phyloP scores from a whole-genome alignment of 2,329 filamentous ascomycete species.

The Hypoxylon sp. region DNA sequence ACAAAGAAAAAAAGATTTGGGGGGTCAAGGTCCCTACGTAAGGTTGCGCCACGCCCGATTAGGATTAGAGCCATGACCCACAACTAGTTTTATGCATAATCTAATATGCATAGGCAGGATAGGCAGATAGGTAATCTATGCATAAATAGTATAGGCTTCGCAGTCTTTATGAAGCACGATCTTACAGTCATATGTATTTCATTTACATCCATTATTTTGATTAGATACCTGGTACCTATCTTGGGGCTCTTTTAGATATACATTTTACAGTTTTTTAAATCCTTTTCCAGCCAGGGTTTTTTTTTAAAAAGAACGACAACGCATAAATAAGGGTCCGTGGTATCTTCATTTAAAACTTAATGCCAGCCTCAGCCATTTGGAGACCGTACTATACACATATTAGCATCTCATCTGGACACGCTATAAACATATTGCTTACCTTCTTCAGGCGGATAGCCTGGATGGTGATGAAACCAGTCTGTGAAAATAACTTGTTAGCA shows the following conservation, averaged over 20 bases:
- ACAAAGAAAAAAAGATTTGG: neutral
- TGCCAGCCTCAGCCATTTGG: slow-evolving; percentile 1
- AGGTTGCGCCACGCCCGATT: neutral
- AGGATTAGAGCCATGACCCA: neutral
- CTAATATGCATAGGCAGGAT: neutral
- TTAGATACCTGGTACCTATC: no score
- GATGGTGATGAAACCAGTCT: slow-evolving; percentile 72
- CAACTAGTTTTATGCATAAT: neutral
- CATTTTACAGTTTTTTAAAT: neutral
- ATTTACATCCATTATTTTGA: neutral
- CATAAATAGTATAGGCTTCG: neutral
- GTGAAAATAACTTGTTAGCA: neutral
- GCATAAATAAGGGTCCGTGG: neutral
- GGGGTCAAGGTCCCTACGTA: neutral
- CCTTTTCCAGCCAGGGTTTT: neutral
- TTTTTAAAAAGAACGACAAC: neutral
- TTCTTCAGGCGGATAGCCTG: slow-evolving; percentile 76
- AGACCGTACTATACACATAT: neutral
- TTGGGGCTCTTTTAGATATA: neutral
- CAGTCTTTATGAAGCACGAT: neutral
- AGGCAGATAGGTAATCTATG: no score
- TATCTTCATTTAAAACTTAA: neutral
- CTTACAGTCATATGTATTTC: neutral
- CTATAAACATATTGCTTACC: slow-evolving; percentile 20
- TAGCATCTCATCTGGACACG: slow-evolving; percentile 33